Base-by-base conservation (phyloP, 164 flowering plant genomes). In the Chimonanthus salicifolius region DNA sequence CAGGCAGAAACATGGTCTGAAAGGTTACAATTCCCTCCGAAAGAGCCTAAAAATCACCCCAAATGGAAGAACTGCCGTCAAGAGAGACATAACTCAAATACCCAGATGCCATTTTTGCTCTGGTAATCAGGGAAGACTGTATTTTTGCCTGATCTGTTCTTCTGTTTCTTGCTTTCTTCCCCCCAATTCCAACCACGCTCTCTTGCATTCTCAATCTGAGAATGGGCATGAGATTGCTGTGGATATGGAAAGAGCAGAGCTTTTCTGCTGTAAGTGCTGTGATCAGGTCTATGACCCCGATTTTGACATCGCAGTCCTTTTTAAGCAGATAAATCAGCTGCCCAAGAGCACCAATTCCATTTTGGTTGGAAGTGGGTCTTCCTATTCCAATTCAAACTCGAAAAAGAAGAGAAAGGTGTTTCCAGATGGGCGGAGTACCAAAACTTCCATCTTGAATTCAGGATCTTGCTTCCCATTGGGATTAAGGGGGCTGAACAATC, bases 241-340 rank as follows among this genome's bases (percentile, higher is more conserved):
- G 3, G 96, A 90, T 75, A 71, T 88, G 69, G 90, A 86, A 69
- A 86, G 92, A 73, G 86, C 94, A 5, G 98, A 92, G 84, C 91
- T 92, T 73, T 92, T 84, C 70, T 92, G 98, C 70, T 82, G 81
- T 58, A 77, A 71, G 58, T 92, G 98, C 67, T 68, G 82, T 73
- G 98, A 92, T 90, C 98, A 92, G 83, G 90, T 88, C 11, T 92
- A 92, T 69, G 98, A 92, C 82, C 89, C 93, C 15, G 96, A 90
- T 67, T 92, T 92, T 71, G 96, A 92, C 77, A 80, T 71, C 73
- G 74, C 77, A 62, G 85, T 92, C 66, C 83, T 89, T 86, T 78
- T 76, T 21, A 83, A 88, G 51, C 84, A 84, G 76, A 66, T 86
- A 13, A 75, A 68, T 81, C 83, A 77, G 64, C 74, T 84, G 16